Base-by-base conservation (phyloP, 2,329 filamentous ascomycete species). In the Cryphonectria naterciae region DNA sequence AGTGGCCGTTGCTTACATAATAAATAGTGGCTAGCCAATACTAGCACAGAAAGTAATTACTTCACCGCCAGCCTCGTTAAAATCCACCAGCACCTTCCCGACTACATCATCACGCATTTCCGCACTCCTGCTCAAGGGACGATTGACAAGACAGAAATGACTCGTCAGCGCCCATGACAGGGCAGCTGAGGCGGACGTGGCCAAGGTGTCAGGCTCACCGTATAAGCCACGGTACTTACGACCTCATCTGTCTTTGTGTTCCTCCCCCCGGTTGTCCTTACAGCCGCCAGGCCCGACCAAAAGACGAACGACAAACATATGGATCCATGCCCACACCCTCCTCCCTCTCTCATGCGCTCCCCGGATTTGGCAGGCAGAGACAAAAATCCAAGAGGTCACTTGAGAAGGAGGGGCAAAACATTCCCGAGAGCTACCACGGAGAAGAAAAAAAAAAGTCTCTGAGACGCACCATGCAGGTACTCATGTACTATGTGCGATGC, bases 401-500 rank as follows among this genome's bases (percentile, higher is more conserved):
- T 65, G 73, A 58, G 19, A 46, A 17, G 52, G 58, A 49, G 60
- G 17, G 25, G 13, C 61, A 49, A 56, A 68, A 68, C 25, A 58
- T 49, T 46, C 61, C 37, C 4, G 19, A n/a, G 22, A 56, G 63
- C 63, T 10, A 65, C 67, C 73, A 73, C 65, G 17, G 49, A 61
- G 22, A n/a, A 49, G n/a, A 19, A 56, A 61, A 46, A n/a, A 49
- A 49, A 19, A 2, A 1, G 49, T 35, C 32, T 37, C 41, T 56
- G 37, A 54, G 66, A 67, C 69, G 71, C 73, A 68, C 65, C 56
- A 74, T 74, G 73, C 73, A 74, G 69, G 71, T 71, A 73, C 72
- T 37, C 46, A n/a, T n/a, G 43, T 49, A 8, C 37, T 39, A 37
- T 22, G 52, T 39, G 32, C 49, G 52, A 69, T 46, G 52, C 17